Evolutionary conservation across 331 rosid species (phyloP), one percentile per base, ranked within the genome.

Genomic region (Malus hybrid): DNA sequence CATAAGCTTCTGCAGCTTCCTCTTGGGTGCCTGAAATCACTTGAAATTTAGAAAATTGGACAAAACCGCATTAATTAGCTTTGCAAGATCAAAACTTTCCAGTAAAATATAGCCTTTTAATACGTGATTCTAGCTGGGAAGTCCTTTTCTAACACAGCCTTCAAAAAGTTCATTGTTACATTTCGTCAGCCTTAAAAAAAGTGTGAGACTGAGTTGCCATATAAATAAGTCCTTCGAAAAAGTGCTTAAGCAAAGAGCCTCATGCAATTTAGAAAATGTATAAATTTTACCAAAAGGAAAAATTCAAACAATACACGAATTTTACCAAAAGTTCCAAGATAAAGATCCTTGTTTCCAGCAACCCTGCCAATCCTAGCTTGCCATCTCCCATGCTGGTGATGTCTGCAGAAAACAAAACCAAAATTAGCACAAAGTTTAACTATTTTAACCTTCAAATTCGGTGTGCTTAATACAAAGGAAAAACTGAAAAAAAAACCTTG

Each of bases 1-100:
- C 99, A 70, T 95, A 95, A n/a, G 99, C 99, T 80, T 92, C 98
- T 1, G 99, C 99, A 59, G 99, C 99, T 88, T 95, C 98, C 93
- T 95, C 99, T 79, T 95, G 99, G 10, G 99, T 95, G 77, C 97
- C 99, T 95, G 78, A 61, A 71, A 66, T 69, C 34, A 44, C 44
- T 65, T 73, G 4, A 29, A 31, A 5, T 52, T 69, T 18, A 67
- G 10, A 19, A 6, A 24, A 32, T 5, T 42, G 11, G n/a, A 52
- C 8, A 7, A 42, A 76, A 56, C n/a, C 10, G 20, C 18, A 29
- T 59, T 3, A 12, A 8, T 13, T 6, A 59, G 27, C 7, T 9
- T 74, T 33, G 31, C 22, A 24, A 32, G 11, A 75, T 16, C 10
- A 3, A 18, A 10, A 6, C 44, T 69, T 29, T 13, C 0, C 5